phyloP scores from a whole-genome alignment of 169 alveolate species.

The Theileria annulata region DNA sequence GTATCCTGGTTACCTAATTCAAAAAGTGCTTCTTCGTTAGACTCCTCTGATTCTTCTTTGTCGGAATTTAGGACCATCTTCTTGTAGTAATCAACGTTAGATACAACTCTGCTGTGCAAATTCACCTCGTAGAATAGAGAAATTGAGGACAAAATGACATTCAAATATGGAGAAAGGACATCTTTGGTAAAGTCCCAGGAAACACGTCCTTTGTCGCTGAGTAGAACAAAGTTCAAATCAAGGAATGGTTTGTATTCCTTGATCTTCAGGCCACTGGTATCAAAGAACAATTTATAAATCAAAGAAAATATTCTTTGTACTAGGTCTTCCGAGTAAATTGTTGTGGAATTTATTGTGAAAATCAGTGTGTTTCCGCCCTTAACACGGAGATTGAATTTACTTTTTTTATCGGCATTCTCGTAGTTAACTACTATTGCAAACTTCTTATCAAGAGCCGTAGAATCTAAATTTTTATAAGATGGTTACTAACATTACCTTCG shows the following conservation, averaged over 20 bases:
- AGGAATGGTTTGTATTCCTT: conserved; percentile 29
- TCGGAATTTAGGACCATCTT: conserved; percentile 2
- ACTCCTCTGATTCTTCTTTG: neutral
- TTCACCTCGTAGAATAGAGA: conserved; percentile 57
- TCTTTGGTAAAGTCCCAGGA: conserved; percentile 18
- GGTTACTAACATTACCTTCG: neutral
- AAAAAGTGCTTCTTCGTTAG: neutral
- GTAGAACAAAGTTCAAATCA: conserved; percentile 31
- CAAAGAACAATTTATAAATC: conserved; percentile 10
- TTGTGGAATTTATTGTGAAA: conserved; percentile 1
- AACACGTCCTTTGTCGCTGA: conserved; percentile 24
- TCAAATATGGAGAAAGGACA: conserved; percentile 11
- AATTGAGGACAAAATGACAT: conserved; percentile 21
- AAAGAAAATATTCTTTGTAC: conserved; percentile 23
- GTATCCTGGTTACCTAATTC: conserved; percentile 33
- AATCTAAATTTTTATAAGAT: neutral
- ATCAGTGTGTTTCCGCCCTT: conserved; percentile 39
- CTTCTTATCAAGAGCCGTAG: neutral
- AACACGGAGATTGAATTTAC: conserved; percentile 27
- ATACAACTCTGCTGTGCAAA: conserved; percentile 21
- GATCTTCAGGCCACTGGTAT: conserved; percentile 25
- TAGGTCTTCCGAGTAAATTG: neutral
- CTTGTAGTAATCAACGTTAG: conserved; percentile 27
- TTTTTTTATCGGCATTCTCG: conserved; percentile 1
- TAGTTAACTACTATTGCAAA: neutral